These are phyloP conservation scores for Pestalotiopsis sp. DNA, from an alignment of 2,329 filamentous ascomycete species.

Conservation along the genomic window DNA sequence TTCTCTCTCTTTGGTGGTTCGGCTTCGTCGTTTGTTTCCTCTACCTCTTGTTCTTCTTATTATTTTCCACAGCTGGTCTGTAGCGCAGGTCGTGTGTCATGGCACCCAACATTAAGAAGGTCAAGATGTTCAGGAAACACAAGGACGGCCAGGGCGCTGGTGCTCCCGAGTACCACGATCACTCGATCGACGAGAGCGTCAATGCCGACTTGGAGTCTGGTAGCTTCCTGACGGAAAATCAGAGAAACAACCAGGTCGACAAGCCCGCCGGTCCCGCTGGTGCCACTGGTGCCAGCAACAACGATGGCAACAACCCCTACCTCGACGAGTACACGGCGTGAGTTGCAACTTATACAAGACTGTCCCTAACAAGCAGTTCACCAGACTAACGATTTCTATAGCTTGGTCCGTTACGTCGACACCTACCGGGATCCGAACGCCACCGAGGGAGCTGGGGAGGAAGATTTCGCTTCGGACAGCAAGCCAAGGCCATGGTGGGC, in stretches of 20 bases:
- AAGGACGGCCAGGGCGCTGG: slow-evolving; percentile 21
- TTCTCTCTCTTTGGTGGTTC: slow-evolving; percentile 17
- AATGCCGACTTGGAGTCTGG: slow-evolving; percentile 31
- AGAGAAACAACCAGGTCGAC: slow-evolving; percentile 24
- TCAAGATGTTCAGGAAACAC: slow-evolving; percentile 28
- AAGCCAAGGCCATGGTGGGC: slow-evolving; percentile 36
- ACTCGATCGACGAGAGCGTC: slow-evolving; percentile 21
- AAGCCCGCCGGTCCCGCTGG: slow-evolving; percentile 1
- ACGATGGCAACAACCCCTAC: slow-evolving; percentile 30
- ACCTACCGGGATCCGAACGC: slow-evolving; percentile 36
- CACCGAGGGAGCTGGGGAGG: slow-evolving; percentile 26
- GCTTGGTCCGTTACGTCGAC: slow-evolving; percentile 35
- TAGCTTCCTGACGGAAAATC: slow-evolving; percentile 27
- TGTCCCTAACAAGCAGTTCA: background rate
- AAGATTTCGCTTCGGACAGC: slow-evolving; percentile 24
- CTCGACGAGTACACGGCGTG: slow-evolving; percentile 34
- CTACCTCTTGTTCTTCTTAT: slow-evolving; percentile 13
- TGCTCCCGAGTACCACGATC: slow-evolving; percentile 22
- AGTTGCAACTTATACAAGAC: background rate
- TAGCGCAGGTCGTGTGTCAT: slow-evolving; percentile 25
- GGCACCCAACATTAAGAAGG: slow-evolving; percentile 31
- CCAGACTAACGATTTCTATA: slow-evolving; percentile 14
- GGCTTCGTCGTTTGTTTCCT: slow-evolving; percentile 15
- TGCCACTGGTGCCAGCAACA: slow-evolving; percentile 14
- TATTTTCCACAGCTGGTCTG: slow-evolving; percentile 29